Evolutionary conservation across 2,329 filamentous ascomycete genomes (phyloP), one percentile per base, ranked within the genome.

Genomic region (Sporothrix variecibatus): DNA sequence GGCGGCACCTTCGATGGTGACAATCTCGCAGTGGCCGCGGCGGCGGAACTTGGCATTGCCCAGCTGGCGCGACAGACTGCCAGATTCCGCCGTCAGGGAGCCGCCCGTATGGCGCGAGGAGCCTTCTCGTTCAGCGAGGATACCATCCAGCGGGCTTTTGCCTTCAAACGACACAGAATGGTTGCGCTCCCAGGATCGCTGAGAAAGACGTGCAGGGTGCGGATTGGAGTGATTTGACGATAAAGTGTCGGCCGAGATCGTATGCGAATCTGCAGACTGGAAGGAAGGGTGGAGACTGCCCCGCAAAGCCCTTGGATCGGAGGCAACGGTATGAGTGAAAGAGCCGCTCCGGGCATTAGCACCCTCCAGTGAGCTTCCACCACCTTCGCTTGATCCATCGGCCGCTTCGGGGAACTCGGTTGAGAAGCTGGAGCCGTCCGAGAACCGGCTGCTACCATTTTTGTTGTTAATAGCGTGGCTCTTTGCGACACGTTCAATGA

Each of bases 401-500:
- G 83, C 87, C 40, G 80, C 80, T 53, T 87, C 83, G n/a, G 82
- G 77, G 20, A 84, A 75, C 3, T 90, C 86, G 75, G 84, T 86
- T 8, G 87, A 87, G n/a, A 89, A 79, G 75, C 80, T 86, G 1
- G 89, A 90, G 7, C 81, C 83, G 60, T 89, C 88, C 0, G 88
- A 88, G 74, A 87, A 85, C 23, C 85, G 84, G 74, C 83, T 84
- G 3, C 81, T 76, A 11, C 82, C 81, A 17, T 83, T 82, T 60
- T 82, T 85, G 67, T 84, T 82, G 69, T 81, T 83, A 62, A 86
- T 79, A 9, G 85, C 80, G 74, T 95, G 92, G 46, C 87, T 90
- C 79, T 86, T 90, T 26, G 93, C 89, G 68, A 94, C 92, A 65
- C 90, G 91, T 76, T 97, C 91, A 69, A 98, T 93, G 49, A 96